Conservation (phyloP, 805 yeast species). For the Teunomyces tritomae region DNA sequence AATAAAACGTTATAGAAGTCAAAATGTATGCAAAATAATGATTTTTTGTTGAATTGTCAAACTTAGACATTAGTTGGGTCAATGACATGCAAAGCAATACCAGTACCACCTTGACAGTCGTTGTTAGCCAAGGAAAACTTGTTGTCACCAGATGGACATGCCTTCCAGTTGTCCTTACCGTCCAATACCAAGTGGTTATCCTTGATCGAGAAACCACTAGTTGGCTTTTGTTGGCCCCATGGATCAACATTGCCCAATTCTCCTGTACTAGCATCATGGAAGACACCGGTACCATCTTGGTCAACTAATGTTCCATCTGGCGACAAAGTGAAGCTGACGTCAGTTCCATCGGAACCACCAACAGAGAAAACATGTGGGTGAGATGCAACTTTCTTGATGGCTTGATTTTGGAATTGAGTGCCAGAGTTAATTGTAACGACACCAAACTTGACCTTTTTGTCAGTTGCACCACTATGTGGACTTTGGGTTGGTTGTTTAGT, state of each 20-base stretch:
- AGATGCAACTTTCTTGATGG: constrained; percentile 25
- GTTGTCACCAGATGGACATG: constrained; percentile 33
- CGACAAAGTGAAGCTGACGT: constrained; percentile 21
- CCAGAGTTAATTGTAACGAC: constrained; percentile 24
- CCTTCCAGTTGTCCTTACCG: constrained; percentile 35
- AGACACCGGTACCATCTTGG: constrained; percentile 29
- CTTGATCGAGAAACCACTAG: constrained; percentile 38
- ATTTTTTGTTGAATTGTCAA: background rate
- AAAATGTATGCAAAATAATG: background rate
- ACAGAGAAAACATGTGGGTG: constrained; percentile 35
- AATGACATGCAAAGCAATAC: constrained; percentile 22
- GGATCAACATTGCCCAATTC: constrained; percentile 34
- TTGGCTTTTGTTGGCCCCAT: constrained; percentile 29
- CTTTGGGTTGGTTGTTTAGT: background rate
- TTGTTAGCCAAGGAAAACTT: constrained; percentile 23
- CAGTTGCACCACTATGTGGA: background rate
- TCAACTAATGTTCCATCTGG: constrained; percentile 29
- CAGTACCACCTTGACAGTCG: constrained; percentile 28
- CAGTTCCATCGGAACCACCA: constrained; percentile 30
- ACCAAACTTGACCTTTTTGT: constrained; percentile 13
- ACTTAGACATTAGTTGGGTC: constrained; percentile 6
- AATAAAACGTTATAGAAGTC: background rate
- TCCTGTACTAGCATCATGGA: constrained; percentile 27
- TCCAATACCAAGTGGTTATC: constrained; percentile 36
- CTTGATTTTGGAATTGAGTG: constrained; percentile 20